Percentiles rank a stretch among this genome's conserved stretches.
These are phyloP conservation scores for Malus sylvestris DNA, from an alignment of 306 rosid species.

Conservation along the genomic window DNA sequence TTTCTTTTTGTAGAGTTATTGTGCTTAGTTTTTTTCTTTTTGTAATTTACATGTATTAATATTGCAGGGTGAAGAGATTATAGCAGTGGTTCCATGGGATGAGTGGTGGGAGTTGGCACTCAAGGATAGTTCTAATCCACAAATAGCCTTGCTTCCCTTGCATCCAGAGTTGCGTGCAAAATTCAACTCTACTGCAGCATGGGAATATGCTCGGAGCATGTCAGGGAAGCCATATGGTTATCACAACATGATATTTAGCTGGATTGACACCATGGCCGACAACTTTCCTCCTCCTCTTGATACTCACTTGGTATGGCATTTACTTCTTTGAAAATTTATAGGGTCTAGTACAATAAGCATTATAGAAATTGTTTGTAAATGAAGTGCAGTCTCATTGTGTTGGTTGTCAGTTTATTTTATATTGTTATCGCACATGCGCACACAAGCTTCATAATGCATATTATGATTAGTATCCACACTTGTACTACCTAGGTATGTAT, in stretches of 20 bases:
- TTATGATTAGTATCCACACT: not conserved
- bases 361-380: conserved; percentile 15
- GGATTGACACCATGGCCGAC: conserved; percentile 94
- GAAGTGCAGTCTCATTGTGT: not conserved
- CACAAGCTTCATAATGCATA: not conserved
- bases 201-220: conserved; percentile 94
- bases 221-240: conserved; percentile 98
- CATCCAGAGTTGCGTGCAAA: conserved; percentile 70
- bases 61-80: conserved; percentile 89
- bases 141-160: conserved; percentile 89
- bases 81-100: conserved; percentile 84
- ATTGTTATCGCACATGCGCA: not conserved
- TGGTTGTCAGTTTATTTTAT: not conserved
- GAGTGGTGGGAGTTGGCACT: conserved; percentile 94
- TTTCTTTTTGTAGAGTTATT: not conserved
- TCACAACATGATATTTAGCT: conserved; percentile 98
- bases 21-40: not conserved
- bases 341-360: not conserved
- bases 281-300: conserved; percentile 99
- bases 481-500: not conserved
- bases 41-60: not conserved
- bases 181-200: conserved; percentile 82
- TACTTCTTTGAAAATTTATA: not conserved
- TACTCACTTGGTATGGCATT: conserved; percentile 82
- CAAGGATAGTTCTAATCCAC: conserved; percentile 86